Percentiles rank a stretch among this genome's conserved stretches.
Evolutionary conservation across 345 rosid genomes (phyloP).

Genomic region (Sapria himalayana): DNA sequence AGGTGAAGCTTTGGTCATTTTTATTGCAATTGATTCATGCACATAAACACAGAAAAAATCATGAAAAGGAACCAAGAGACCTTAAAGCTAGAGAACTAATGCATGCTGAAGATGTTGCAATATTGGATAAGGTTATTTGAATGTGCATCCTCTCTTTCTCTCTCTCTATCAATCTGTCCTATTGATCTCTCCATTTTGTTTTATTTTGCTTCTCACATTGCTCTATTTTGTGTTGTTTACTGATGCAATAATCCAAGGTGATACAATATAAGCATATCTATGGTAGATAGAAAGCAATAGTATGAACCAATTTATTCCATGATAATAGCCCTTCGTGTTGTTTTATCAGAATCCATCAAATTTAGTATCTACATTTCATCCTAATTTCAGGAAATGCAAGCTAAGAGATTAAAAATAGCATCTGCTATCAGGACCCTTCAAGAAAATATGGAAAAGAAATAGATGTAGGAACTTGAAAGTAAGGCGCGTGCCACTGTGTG

Average conservation of each 20-base stretch:
- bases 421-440: constrained; percentile 58
- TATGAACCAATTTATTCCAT: too few relatives aligned
- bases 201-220: not conserved
- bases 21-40: constrained; percentile 16
- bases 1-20: not conserved
- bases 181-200: constrained; percentile 4
- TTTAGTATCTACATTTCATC: too few relatives aligned
- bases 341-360: too few relatives aligned
- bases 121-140: constrained; percentile 61
- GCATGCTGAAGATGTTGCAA: constrained; percentile 89
- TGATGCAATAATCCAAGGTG: too few relatives aligned
- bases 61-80: constrained; percentile 76
- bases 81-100: constrained; percentile 81
- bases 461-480: constrained; percentile 51
- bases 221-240: too few relatives aligned
- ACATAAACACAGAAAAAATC: too few relatives aligned
- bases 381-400: constrained; percentile 61
- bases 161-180: too few relatives aligned
- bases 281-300: too few relatives aligned
- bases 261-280: too few relatives aligned
- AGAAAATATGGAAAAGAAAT: constrained; percentile 75
- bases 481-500: too few relatives aligned
- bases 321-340: too few relatives aligned
- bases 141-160: constrained; percentile 7
- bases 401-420: constrained; percentile 75